Conservation (phyloP, 2,329 filamentous ascomycete genomes). For the Fusarium sp. region DNA sequence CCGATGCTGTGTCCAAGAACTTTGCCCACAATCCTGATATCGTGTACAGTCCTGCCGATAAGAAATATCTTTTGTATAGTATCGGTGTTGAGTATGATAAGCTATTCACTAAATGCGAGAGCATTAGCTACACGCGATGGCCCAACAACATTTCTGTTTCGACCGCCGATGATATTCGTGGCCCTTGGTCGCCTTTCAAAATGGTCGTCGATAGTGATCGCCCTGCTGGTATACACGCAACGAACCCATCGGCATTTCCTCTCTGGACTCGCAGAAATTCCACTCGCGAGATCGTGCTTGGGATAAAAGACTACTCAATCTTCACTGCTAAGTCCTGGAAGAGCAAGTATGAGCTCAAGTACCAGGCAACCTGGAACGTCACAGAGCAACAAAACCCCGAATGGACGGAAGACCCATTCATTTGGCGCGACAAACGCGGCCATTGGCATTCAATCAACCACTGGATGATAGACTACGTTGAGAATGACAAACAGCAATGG, state of each 20-base stretch:
- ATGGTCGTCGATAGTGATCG: constrained; percentile 31
- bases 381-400: constrained; percentile 25
- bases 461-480: constrained; percentile 49
- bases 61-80: constrained; percentile 59
- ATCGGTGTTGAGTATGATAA: constrained; percentile 54
- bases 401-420: constrained; percentile 52
- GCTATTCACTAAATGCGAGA: constrained; percentile 15
- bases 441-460: constrained; percentile 53
- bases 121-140: constrained; percentile 30
- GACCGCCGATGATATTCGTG: constrained; percentile 31
- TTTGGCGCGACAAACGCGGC: constrained; percentile 53
- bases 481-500: constrained; percentile 47
- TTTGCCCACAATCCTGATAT: constrained; percentile 63
- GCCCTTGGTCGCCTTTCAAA: constrained; percentile 33
- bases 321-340: constrained; percentile 7
- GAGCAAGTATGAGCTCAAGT: constrained; percentile 11
- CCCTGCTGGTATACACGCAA: constrained; percentile 42
- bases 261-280: constrained; percentile 41
- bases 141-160: constrained; percentile 49
- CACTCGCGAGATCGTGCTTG: constrained; percentile 20
- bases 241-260: constrained; percentile 59
- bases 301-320: constrained; percentile 32
- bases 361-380: constrained; percentile 31
- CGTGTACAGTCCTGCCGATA: constrained; percentile 60
- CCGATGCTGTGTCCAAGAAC: constrained; percentile 55